Evolutionary conservation across 768 basidiomycete species (phyloP).

Genomic region (Lanmaoa rubissima): DNA sequence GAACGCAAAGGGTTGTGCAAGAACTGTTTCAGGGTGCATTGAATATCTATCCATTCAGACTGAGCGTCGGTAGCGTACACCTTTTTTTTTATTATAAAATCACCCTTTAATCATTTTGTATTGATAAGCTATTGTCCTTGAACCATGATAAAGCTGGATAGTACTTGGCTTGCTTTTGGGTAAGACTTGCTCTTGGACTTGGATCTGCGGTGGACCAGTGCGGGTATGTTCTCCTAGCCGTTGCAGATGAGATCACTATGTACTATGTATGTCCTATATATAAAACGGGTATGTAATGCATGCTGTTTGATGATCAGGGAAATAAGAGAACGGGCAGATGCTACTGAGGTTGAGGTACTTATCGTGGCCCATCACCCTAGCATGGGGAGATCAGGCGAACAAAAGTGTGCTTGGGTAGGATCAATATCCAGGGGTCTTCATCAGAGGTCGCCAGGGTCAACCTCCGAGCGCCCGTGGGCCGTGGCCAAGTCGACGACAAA

Average conservation of each 20-base stretch:
- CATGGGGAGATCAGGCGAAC: too few species aligned
- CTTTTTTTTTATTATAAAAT: not conserved
- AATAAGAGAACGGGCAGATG: too few species aligned
- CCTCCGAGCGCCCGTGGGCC: too few species aligned
- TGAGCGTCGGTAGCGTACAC: not conserved
- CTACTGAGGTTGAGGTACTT: too few species aligned
- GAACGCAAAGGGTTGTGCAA: constrained; percentile 64
- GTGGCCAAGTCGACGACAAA: too few species aligned
- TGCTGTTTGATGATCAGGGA: too few species aligned
- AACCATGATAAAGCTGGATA: not conserved
- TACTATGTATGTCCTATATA: not conserved
- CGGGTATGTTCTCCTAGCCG: not conserved
- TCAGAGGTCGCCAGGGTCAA: too few species aligned
- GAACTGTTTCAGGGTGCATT: constrained; percentile 60
- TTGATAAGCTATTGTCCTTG: not conserved
- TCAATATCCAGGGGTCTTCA: too few species aligned
- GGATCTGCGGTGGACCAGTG: not conserved
- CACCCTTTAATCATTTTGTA: constrained; percentile 1
- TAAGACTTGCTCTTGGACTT: not conserved
- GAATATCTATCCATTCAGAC: not conserved
- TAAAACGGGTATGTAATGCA: not conserved
- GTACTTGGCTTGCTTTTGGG: not conserved
- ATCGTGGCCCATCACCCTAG: too few species aligned
- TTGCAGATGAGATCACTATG: not conserved
- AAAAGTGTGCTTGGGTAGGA: too few species aligned